Percentiles rank a stretch among this genome's conserved stretches.
These are phyloP conservation scores for Phaffomyces antillensis DNA, from an alignment of 805 yeast genomes.

Conservation along the genomic window DNA sequence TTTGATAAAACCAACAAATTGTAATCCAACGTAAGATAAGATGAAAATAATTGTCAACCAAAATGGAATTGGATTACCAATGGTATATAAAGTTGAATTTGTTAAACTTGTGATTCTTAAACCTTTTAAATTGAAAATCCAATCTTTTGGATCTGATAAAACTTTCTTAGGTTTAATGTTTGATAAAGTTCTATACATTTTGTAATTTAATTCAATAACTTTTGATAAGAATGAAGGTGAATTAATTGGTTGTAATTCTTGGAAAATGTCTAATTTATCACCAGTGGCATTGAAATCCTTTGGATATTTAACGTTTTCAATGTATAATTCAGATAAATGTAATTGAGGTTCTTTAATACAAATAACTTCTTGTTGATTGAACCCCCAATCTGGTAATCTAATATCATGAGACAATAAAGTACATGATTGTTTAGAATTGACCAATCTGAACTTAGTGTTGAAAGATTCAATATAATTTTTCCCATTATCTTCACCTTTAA, in stretches of 20 bases:
- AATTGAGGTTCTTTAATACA: slow-evolving; percentile 71
- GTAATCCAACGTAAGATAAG: slow-evolving; percentile 16
- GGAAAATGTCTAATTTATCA: slow-evolving; percentile 15
- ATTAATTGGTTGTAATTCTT: slow-evolving; percentile 19
- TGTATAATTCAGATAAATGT: slow-evolving; percentile 63
- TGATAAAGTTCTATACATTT: slow-evolving; percentile 14
- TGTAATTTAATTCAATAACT: slow-evolving; percentile 16
- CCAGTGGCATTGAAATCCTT: slow-evolving; percentile 17
- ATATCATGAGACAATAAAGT: slow-evolving; percentile 64
- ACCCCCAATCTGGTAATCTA: slow-evolving; percentile 80
- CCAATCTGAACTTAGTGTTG: slow-evolving; percentile 62
- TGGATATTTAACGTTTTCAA: slow-evolving; percentile 49
- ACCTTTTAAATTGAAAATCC: slow-evolving; percentile 61
- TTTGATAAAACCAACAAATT: slow-evolving; percentile 22
- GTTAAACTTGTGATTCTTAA: slow-evolving; percentile 45
- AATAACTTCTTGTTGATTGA: slow-evolving; percentile 78
- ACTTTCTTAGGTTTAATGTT: slow-evolving; percentile 7
- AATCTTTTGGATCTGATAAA: slow-evolving; percentile 39
- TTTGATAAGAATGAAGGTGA: slow-evolving; percentile 13
- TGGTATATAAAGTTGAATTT: slow-evolving; percentile 41
- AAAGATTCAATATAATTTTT: slow-evolving; percentile 29
- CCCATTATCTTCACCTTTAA: slow-evolving; percentile 36
- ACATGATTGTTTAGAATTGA: slow-evolving; percentile 64
- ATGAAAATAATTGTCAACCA: slow-evolving; percentile 35
- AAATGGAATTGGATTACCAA: slow-evolving; percentile 61